Percentiles rank a stretch among this genome's conserved stretches.
Evolutionary conservation across 2,329 filamentous ascomycete species (phyloP).

Genomic region (Cladosporium phlei): DNA sequence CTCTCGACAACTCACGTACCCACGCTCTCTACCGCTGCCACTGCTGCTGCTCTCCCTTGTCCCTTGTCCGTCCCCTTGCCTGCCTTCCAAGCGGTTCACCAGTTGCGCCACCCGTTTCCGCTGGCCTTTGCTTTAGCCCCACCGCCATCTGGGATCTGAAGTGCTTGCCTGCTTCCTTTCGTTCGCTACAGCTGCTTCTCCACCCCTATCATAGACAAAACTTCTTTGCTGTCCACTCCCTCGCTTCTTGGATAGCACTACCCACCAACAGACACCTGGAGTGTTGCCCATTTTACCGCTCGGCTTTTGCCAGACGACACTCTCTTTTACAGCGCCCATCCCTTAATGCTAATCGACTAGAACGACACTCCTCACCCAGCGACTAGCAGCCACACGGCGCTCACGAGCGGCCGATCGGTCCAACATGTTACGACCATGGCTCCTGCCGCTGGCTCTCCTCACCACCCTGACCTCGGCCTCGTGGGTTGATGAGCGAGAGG

Average conservation of each 20-base stretch:
- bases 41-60: constrained; percentile 4
- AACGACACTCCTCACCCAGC: constrained; percentile 4
- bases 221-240: constrained; percentile 12
- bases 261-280: constrained; percentile 8
- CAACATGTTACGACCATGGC: constrained; percentile 15
- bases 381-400: constrained; percentile 11
- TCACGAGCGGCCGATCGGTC: constrained; percentile 10
- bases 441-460: constrained; percentile 12
- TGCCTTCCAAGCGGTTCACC: constrained; percentile 10
- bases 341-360: constrained; percentile 13
- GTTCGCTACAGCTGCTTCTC: background rate
- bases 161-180: constrained; percentile 11
- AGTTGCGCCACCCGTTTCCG: constrained; percentile 12
- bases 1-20: background rate
- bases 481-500: constrained; percentile 46
- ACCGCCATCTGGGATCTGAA: constrained; percentile 14
- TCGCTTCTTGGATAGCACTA: constrained; percentile 8
- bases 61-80: constrained; percentile 7
- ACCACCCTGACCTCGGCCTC: constrained; percentile 20
- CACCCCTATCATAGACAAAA: constrained; percentile 14
- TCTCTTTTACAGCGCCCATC: constrained; percentile 6
- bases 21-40: background rate
- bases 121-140: constrained; percentile 12
- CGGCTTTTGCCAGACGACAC: constrained; percentile 13
- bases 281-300: constrained; percentile 9